Base-by-base conservation (phyloP, 306 rosid species). In the Trichosanthes truncata region DNA sequence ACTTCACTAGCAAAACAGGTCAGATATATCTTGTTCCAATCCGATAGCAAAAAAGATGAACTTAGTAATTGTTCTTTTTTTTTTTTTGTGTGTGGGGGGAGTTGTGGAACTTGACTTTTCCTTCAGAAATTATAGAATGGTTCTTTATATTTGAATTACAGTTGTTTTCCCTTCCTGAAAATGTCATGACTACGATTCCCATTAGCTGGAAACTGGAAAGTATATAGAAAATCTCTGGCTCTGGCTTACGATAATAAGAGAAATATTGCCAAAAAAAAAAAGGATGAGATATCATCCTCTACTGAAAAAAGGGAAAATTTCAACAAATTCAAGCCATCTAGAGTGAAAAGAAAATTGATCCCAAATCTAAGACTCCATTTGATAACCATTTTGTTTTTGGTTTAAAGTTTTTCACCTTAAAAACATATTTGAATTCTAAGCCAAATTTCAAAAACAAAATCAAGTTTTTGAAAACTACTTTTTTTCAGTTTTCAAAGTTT, bases 1-100 rank as follows among this genome's bases (percentile, higher is more conserved):
- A 73, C 88, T 68, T 82, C 83, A 76, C 97, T 92, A 79, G 86
- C 86, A 73, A 89, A 91, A 84, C 98, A 94, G 98, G 98, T 94
- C 78, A 45, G 77, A 72, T 23, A 25, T n/a, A 25, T 38, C 76
- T 69, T 60, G 4, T 31, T 7, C 9, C 76, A 71, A 43, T 25
- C 29, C 23, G 56, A 25, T 71, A 3, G 35, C n/a, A 41, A 69
- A 41, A 12, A 12, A 0, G 74, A 11, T 43, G 52, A 40, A 21
- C 1, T 1, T 0, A n/a, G 56, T 45, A 41, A 12, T 43, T 13
- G 10, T 45, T 45, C 49, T 45, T 21, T 21, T 38, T 71, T 26
- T 21, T 6, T 43, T 3, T 9, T 41, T 9, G 4, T n/a, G 0
- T 67, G 3, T 3, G 7, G 49, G 41, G 7, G 14, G 14, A 61